Base-by-base conservation (phyloP, 129 eudicot species). In the Artemisia argyi region DNA sequence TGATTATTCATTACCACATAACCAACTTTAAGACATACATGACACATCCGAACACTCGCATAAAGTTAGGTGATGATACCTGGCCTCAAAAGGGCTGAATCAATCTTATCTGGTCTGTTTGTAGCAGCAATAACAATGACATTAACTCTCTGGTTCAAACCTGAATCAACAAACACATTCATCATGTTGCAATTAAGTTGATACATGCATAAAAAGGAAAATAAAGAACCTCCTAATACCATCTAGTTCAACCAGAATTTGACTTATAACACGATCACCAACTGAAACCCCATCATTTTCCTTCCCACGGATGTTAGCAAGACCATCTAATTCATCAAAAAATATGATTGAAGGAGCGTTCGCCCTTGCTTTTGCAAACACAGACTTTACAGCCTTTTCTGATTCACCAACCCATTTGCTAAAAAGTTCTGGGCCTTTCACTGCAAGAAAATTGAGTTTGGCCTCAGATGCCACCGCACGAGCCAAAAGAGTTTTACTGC, bases 341-440 rank as follows among this genome's bases (percentile, higher is more conserved):
- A 95, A 95, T 44, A 95, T 79, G 69, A 95, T 81, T n/a, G 99
- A 95, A 42, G 99, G 99, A 55, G 96, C 88, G 76, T 88, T 90
- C 57, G 91, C 96, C 78, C 96, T 82, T 64, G 99, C 99, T 81
- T 91, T 95, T 48, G 93, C 96, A 61, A 95, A 95, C 69, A 95
- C 48, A 44, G 99, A 88, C 75, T 85, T 84, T 3, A 95, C 95
- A 48, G 97, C 97, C 87, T 95, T 95, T 69, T 95, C 99, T 18
- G 99, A 90, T 90, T 95, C 99, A 81, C 99, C 99, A 47, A 95
- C 99, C 99, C 99, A 95, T 77, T 90, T 95, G 83, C 96, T 91
- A 70, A 84, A 95, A 56, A 90, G 92, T 79, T 95, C 97, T n/a
- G 99, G 99, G 24, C 99, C 99, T 77, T 95, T 95, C 7, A 95